These are phyloP conservation scores for Canavalia ensiformis DNA, from an alignment of 306 rosid genomes.

Conservation along the genomic window DNA sequence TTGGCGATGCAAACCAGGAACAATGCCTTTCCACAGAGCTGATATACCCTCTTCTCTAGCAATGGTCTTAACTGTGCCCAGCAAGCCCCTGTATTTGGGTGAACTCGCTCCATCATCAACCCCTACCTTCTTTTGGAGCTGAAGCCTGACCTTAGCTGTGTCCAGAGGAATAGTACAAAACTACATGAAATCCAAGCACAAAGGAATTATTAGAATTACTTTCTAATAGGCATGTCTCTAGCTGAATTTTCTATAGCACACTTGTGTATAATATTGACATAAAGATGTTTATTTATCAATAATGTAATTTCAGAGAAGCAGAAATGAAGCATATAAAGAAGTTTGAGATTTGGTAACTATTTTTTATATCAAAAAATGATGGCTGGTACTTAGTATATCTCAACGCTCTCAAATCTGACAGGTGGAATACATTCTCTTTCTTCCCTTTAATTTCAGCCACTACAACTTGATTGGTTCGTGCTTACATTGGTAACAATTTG, in stretches of 20 bases:
- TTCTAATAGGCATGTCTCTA: neutral
- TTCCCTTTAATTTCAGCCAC: too few relatives aligned
- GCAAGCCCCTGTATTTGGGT: constrained; percentile 79
- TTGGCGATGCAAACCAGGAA: constrained; percentile 97
- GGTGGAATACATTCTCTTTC: too few relatives aligned
- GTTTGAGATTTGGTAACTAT: neutral
- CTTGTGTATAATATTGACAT: neutral
- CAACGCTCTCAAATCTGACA: too few relatives aligned
- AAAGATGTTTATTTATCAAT: neutral
- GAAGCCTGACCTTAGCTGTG: constrained; percentile 97
- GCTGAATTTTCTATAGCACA: neutral
- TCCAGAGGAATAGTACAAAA: constrained; percentile 95
- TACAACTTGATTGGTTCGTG: too few relatives aligned
- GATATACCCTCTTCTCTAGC: constrained; percentile 91
- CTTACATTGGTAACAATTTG: too few relatives aligned
- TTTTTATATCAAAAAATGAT: too few relatives aligned
- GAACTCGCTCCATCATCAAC: constrained; percentile 56
- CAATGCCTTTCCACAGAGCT: constrained; percentile 92
- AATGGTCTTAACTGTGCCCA: constrained; percentile 80
- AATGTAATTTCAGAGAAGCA: neutral
- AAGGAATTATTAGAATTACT: constrained; percentile 33
- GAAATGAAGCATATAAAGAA: neutral
- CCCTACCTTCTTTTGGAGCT: constrained; percentile 80
- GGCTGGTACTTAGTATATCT: too few relatives aligned
- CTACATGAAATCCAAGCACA: constrained; percentile 59